phyloP scores from a whole-genome alignment of 2,329 filamentous ascomycete species.

The Zelopaecilomyces penicillatus region DNA sequence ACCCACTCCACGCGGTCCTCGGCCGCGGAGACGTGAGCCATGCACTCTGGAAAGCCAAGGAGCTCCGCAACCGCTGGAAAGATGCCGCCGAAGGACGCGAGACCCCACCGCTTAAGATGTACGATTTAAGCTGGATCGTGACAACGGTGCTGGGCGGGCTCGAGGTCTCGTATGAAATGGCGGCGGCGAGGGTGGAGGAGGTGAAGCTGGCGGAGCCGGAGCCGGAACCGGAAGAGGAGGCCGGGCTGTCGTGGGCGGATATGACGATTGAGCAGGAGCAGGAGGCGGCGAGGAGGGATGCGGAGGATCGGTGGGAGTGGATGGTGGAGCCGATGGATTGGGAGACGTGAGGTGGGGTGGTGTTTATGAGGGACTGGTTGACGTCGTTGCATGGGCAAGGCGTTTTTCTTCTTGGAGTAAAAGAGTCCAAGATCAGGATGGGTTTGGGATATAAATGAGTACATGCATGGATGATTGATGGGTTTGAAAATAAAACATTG shows the following conservation, averaged over 20 bases:
- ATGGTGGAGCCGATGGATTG: conserved; percentile 33
- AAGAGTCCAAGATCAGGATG: no score
- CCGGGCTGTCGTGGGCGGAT: not conserved
- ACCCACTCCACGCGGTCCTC: conserved; percentile 48
- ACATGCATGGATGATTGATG: no score
- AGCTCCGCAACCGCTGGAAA: conserved; percentile 66
- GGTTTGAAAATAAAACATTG: no score
- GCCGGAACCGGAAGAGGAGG: conserved; percentile 15
- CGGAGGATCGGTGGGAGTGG: conserved; percentile 28
- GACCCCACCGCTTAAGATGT: conserved; percentile 42
- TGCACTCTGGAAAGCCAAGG: conserved; percentile 59
- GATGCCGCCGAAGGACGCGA: conserved; percentile 44
- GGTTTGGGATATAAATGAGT: no score
- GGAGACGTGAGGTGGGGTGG: conserved; percentile 18
- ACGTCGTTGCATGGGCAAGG: no score
- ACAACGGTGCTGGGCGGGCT: conserved; percentile 48
- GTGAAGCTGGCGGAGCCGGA: conserved; percentile 33
- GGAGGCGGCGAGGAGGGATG: conserved; percentile 4
- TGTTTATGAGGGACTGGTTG: not conserved
- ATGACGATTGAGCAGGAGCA: conserved; percentile 5
- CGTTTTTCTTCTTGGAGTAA: no score
- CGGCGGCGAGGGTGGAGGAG: conserved; percentile 34
- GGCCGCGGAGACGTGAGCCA: conserved; percentile 46
- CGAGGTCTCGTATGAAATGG: conserved; percentile 47
- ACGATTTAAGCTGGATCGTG: conserved; percentile 55